Conservation (phyloP, 2,329 filamentous ascomycete species). For the Mycogone perniciosa region DNA sequence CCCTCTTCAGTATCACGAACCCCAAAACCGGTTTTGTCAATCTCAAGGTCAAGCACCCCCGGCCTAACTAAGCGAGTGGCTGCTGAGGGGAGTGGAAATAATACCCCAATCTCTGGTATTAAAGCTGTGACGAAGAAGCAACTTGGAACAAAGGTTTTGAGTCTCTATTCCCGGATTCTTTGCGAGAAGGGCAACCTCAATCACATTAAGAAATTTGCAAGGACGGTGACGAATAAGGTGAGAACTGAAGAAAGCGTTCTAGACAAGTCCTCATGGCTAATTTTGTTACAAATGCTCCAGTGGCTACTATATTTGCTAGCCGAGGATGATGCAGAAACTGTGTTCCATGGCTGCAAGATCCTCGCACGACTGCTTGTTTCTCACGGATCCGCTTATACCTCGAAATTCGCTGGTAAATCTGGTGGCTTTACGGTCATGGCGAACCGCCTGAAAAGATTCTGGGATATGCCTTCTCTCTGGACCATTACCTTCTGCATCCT, state of each 20-base stretch:
- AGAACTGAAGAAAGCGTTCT: conserved; percentile 10
- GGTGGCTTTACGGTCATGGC: conserved; percentile 86
- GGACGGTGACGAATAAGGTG: conserved; percentile 92
- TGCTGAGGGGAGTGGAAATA: conserved; percentile 27
- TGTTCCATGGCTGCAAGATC: conserved; percentile 75
- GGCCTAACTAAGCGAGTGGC: conserved; percentile 32
- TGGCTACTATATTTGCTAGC: conserved; percentile 90
- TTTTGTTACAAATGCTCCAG: conserved; percentile 33
- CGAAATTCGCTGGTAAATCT: conserved; percentile 76
- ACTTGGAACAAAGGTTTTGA: conserved; percentile 67
- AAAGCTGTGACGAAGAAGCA: conserved; percentile 56
- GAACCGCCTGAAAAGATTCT: conserved; percentile 76
- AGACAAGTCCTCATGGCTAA: not conserved
- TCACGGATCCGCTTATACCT: conserved; percentile 73
- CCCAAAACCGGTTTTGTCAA: conserved; percentile 37
- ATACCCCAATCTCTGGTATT: conserved; percentile 23
- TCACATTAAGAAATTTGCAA: conserved; percentile 80
- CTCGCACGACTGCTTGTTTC: conserved; percentile 76
- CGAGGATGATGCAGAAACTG: conserved; percentile 76
- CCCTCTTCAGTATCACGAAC: conserved; percentile 44
- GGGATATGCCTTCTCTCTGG: conserved; percentile 81
- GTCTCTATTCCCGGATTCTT: conserved; percentile 70
- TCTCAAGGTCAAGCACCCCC: conserved; percentile 37
- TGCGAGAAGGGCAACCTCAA: conserved; percentile 64
- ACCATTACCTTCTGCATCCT: conserved; percentile 81